Base-by-base conservation (phyloP, 768 basidiomycete species). In the Boletus reticuloceps region DNA sequence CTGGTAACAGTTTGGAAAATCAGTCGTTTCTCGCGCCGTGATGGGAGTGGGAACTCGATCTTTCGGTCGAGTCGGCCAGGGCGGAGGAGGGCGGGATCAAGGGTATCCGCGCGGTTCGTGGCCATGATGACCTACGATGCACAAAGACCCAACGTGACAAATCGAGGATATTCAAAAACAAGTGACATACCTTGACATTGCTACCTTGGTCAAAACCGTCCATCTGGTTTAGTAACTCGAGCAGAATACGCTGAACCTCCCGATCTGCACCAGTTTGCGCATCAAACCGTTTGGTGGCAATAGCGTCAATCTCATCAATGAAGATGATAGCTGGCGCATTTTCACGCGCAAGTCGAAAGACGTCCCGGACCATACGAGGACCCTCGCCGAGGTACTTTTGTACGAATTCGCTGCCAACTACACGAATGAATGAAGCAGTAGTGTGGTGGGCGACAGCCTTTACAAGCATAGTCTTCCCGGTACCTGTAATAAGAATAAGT, bases 331-430 rank as follows among this genome's bases (percentile, higher is more conserved):
- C 87, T 2, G 97, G 97, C 0, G 95, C 80, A 69, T 99, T 99
- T 73, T 99, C 97, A 61, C 97, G 80, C 25, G 97, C 97, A 45
- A 99, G 84, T 54, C 97, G 85, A 81, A 99, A 99, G 51, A 99
- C 97, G 69, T 99, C 97, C 67, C 97, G 88, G 60, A 99, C 97
- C 97, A 99, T 99, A 60, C 97, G 91, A 40, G 97, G 97, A 34
- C 97, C 97, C 78, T 99, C 97, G 64, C 97, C 97, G 6, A 99
- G 84, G 68, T 99, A 99, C 72, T 99, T 99, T 76, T 99, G 97
- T 10, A 99, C 97, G 68, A 99, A 99, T 74, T 99, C 97, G 64
- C 89, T 92, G 20, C 97, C 97, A 31, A 97, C 94, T 17, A 99
- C 97, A 38, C 97, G 91, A 64, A 99, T 98, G 78, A 99, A 99